Base-by-base conservation (phyloP, 306 rosid genomes). In the Glycine soja region DNA sequence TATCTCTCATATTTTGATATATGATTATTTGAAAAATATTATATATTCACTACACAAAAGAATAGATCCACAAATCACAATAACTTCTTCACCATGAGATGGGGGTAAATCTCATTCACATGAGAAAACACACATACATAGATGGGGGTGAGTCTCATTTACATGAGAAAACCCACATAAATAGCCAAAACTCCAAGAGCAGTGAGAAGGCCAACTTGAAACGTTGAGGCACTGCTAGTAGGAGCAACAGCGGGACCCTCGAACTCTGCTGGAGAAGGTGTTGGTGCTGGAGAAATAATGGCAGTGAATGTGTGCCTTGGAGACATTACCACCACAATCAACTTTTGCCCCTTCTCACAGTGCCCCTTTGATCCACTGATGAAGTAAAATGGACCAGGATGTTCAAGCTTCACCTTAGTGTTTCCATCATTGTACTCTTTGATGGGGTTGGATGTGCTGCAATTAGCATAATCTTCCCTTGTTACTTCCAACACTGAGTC, bases 311-410 rank as follows among this genome's bases (percentile, higher is more conserved):
- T 72, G 30, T 19, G 51, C 71, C 88, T 91, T 8, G 89, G 98
- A 68, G 97, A 54, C 16, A 95, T 13, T 2, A 95, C 99, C 16
- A 95, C 97, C 51, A 95, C 88, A 58, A 75, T 5, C 36, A 95
- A 19, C 90, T 89, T 95, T 85, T 91, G 96, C 10, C 98, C 98
- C 84, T 91, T 88, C 81, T 89, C 88, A 70, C 99, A 95, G 78
- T 89, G 91, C 4, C 92, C 98, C 80, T 88, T 85, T 32, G 76
- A 87, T 40, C 99, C 99, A 74, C 97, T 95, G 32, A 93, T 88
- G 92, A 95, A 95, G 66, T 87, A 91, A 77, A 80, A 88, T 9
- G 99, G 88, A 2, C 99, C 98, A 7, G 96, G 63, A 10, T 70
- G 86, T 18, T 85, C 87, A 4, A 93, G 90, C 87, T 85, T 76